Evolutionary conservation across 139 green algal species (phyloP).

Genomic region (Volvox reticuliferus): DNA sequence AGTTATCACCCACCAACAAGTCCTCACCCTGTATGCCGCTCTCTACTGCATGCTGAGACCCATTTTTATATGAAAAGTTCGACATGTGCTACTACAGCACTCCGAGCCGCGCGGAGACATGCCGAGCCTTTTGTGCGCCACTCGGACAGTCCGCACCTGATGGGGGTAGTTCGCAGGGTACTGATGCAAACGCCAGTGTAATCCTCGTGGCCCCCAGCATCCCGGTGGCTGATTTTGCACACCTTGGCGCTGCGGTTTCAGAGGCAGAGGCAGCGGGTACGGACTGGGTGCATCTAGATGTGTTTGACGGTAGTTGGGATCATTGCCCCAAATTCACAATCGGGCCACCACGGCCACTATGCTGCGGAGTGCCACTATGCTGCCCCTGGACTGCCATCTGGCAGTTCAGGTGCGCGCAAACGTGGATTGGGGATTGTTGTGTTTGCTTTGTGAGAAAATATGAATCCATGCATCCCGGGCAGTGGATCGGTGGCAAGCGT

Average conservation of each 20-base stretch:
- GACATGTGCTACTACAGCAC: background rate
- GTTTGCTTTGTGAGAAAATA: no score
- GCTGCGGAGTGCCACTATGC: conserved; percentile 61
- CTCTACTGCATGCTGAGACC: conserved; percentile 76
- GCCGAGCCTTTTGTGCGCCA: no score
- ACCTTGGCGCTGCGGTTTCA: conserved; percentile 53
- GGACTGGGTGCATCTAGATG: conserved; percentile 42
- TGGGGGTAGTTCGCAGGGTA: no score
- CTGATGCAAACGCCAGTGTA: background rate
- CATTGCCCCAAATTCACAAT: conserved; percentile 76
- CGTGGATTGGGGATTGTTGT: no score
- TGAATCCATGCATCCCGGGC: no score
- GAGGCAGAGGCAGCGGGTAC: conserved; percentile 2
- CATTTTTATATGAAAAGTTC: conserved; percentile 49
- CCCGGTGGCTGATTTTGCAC: conserved; percentile 88
- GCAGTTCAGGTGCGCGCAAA: conserved; percentile 53
- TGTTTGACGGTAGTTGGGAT: conserved; percentile 47
- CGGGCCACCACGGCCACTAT: conserved; percentile 69
- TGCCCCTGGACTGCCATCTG: conserved; percentile 80
- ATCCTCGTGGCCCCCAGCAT: conserved; percentile 84
- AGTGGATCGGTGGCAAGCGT: no score
- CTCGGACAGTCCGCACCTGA: no score
- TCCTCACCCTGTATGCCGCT: conserved; percentile 64
- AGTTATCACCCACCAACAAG: conserved; percentile 59
- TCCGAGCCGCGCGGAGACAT: no score